Evolutionary conservation across 106 monocot genomes (phyloP).

Genomic region (Phalaenopsis equestris): DNA sequence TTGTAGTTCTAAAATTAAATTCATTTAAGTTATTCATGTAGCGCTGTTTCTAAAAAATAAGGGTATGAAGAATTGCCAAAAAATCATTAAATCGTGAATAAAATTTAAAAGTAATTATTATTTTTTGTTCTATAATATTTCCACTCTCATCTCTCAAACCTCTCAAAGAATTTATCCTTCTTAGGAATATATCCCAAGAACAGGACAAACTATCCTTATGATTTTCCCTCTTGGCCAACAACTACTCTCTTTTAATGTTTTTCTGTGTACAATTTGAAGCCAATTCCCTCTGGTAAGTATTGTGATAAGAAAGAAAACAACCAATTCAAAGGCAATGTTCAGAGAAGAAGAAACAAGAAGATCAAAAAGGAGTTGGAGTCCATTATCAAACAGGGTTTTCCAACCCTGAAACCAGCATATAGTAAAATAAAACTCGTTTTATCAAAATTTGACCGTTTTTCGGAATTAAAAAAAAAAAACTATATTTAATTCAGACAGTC

Average conservation of each 20-base stretch:
- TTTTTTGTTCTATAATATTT: too few species aligned
- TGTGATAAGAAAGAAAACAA: not conserved
- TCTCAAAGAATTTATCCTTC: too few species aligned
- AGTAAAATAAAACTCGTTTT: not conserved
- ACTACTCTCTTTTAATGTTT: not conserved
- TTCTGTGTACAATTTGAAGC: not conserved
- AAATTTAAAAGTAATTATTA: too few species aligned
- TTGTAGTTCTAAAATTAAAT: too few species aligned
- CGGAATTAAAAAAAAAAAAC: not conserved
- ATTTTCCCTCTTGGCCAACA: not conserved
- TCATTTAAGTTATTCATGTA: too few species aligned
- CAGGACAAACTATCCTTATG: not conserved
- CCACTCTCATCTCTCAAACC: too few species aligned
- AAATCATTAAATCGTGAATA: too few species aligned
- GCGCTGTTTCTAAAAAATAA: too few species aligned
- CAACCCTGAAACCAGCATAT: not conserved
- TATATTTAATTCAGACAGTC: not conserved
- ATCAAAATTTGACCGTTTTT: not conserved
- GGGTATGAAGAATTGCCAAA: too few species aligned
- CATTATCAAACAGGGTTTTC: not conserved
- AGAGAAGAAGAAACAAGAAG: not conserved
- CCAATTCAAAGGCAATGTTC: not conserved
- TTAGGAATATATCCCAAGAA: not conserved
- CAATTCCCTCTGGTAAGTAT: not conserved
- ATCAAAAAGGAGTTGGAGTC: not conserved